Evolutionary conservation across 225 moss, liverwort and hornwort genomes (phyloP).

Genomic region (Sphagnum contortum): DNA sequence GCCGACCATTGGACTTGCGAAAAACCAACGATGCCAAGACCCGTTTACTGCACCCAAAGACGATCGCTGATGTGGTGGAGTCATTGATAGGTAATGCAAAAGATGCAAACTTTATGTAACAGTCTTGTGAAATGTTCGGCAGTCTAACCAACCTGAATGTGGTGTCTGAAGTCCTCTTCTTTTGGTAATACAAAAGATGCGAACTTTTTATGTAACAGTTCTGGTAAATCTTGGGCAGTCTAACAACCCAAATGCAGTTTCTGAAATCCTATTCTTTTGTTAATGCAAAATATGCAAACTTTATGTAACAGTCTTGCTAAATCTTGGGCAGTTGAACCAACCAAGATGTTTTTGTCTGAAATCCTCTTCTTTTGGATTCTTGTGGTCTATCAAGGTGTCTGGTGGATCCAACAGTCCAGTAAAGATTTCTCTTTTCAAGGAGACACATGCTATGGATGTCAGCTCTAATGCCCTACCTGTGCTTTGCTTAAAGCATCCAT

Average conservation of each 20-base stretch:
- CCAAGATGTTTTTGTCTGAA: too few relatives aligned
- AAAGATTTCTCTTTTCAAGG: too few relatives aligned
- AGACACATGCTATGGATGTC: too few relatives aligned
- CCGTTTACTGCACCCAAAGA: slow-evolving; percentile 65
- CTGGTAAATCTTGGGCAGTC: neutral
- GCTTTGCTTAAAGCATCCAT: too few relatives aligned
- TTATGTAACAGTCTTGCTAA: neutral
- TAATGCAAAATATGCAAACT: slow-evolving; percentile 3
- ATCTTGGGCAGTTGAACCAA: neutral
- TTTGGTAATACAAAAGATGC: slow-evolving; percentile 2
- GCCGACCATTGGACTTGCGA: slow-evolving; percentile 28
- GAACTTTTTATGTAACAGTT: neutral
- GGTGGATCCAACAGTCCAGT: too few relatives aligned
- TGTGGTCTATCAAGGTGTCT: too few relatives aligned
- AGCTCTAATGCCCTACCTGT: too few relatives aligned
- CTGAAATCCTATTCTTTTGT: slow-evolving; percentile 10
- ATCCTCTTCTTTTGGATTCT: too few relatives aligned
- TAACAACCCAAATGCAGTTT: too few relatives aligned
- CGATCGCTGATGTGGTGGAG: slow-evolving; percentile 87
- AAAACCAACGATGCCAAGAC: slow-evolving; percentile 25
- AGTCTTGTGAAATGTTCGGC: neutral
- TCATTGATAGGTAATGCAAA: slow-evolving; percentile 59
- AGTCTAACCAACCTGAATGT: too few relatives aligned
- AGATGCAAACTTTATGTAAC: neutral
- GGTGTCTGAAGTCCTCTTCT: too few relatives aligned